Evolutionary conservation across 176 grass and related monocot species (phyloP).

Genomic region (Raddia guianensis): DNA sequence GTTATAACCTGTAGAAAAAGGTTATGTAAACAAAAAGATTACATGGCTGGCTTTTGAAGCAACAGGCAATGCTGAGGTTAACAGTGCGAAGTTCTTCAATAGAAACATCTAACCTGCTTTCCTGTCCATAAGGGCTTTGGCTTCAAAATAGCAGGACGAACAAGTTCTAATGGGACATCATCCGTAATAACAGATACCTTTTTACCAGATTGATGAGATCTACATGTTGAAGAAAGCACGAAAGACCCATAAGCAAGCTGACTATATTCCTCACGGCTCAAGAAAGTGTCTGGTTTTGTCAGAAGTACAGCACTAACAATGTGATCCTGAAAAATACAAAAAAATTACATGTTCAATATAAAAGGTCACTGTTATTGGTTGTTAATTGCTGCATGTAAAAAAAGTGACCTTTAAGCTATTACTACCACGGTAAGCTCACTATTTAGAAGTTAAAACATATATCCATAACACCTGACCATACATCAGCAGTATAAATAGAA

Average conservation of each 20-base stretch:
- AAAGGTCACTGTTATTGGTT: slow-evolving; percentile 12
- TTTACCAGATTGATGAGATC: slow-evolving; percentile 42
- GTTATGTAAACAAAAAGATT: slow-evolving; percentile 38
- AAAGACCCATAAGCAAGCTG: slow-evolving; percentile 82
- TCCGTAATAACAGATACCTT: slow-evolving; percentile 61
- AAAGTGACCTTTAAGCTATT: neutral
- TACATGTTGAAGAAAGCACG: slow-evolving; percentile 47
- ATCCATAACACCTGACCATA: slow-evolving; percentile 11
- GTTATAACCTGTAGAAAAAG: slow-evolving; percentile 75
- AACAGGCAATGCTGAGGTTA: slow-evolving; percentile 17
- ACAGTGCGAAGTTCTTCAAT: neutral
- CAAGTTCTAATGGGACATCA: slow-evolving; percentile 48
- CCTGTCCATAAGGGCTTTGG: slow-evolving; percentile 85
- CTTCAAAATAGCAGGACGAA: slow-evolving; percentile 68
- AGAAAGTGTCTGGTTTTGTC: slow-evolving; percentile 74
- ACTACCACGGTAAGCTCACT: neutral
- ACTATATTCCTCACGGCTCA: slow-evolving; percentile 85
- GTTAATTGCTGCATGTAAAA: slow-evolving; percentile 15
- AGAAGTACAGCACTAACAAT: slow-evolving; percentile 92
- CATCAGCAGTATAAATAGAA: slow-evolving; percentile 9
- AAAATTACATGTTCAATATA: neutral
- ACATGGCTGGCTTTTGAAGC: neutral
- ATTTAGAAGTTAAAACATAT: neutral
- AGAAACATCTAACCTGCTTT: slow-evolving; percentile 71
- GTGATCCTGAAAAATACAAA: slow-evolving; percentile 69